Evolutionary conservation across 2,329 filamentous ascomycete species (phyloP).

Genomic region (Apiospora koreana): DNA sequence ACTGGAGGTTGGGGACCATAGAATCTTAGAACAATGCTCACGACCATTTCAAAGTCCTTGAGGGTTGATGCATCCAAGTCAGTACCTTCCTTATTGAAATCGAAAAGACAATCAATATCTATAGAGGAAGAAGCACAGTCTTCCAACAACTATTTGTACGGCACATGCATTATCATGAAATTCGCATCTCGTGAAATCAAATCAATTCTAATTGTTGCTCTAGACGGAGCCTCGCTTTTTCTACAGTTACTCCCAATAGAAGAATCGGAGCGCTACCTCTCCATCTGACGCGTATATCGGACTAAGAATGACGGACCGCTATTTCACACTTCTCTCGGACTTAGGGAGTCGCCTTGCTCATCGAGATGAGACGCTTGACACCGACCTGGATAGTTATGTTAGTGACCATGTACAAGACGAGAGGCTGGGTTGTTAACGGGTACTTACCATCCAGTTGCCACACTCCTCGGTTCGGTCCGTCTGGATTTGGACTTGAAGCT

Average conservation of each 20-base stretch:
- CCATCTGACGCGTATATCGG: slow-evolving; percentile 2
- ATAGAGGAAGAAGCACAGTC: no score
- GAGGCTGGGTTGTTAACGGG: not conserved
- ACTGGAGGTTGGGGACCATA: not conserved
- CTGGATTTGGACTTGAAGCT: slow-evolving; percentile 74
- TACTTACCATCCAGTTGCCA: slow-evolving; percentile 82
- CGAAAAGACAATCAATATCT: no score
- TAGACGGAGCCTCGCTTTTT: slow-evolving; percentile 4
- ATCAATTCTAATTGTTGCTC: not conserved
- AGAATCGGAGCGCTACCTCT: slow-evolving; percentile 1
- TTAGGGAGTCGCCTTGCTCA: slow-evolving; percentile 75
- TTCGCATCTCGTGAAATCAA: slow-evolving; percentile 3
- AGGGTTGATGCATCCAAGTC: no score
- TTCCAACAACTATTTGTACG: not conserved
- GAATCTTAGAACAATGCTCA: not conserved
- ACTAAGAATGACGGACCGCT: not conserved
- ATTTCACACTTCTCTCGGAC: not conserved
- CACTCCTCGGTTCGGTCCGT: slow-evolving; percentile 78
- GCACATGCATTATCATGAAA: not conserved
- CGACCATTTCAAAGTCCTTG: no score
- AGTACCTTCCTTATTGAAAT: no score
- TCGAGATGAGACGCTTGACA: slow-evolving; percentile 74
- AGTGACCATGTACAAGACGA: slow-evolving; percentile 31
- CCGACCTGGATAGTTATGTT: slow-evolving; percentile 58
- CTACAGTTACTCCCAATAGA: slow-evolving; percentile 5